Evolutionary conservation across 2,329 filamentous ascomycete species (phyloP), one percentile per base, ranked within the genome.

Genomic region (Colletotrichum spinosum): DNA sequence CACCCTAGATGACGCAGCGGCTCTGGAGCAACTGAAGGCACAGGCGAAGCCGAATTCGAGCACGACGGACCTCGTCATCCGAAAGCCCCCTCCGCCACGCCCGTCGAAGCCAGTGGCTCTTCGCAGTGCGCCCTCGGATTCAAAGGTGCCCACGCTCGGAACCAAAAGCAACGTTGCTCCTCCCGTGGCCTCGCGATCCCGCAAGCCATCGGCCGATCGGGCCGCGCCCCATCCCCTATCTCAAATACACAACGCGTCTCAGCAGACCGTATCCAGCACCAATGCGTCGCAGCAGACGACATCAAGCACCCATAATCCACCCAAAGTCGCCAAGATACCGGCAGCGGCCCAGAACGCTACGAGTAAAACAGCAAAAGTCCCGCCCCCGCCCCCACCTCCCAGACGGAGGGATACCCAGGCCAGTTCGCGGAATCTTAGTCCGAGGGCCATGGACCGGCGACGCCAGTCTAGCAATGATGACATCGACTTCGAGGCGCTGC

Each of bases 21-120:
- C 73, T 38, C 69, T 78, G 3, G 67, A 72, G 15, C 73, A 78
- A 54, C 52, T 74, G 11, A 74, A 69, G 37, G 72, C 70, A 49
- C 33, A 42, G 10, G 67, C 68, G 10, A 70, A 63, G 35, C 54
- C 69, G 44, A 60, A 38, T 25, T 60, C 68, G 46, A 77, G 72
- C 68, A 69, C 76, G 44, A 55, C 71, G 3, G 77, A 79, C 44
- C 33, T 56, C 2, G 68, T 76, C 1, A 67, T 68, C 13, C 73
- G 76, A 41, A 73, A 75, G 50, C 55, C 60, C 11, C 53, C 69
- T 12, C 61, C 69, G 0, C 86, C 86, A 8, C 83, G 84, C 11
- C 88, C 88, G 0, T 76, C 75, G 4, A 91, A 91, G 72, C 88
- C 88, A 0, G 72, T 79, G 0, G 81, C 86, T 1, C 75, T 91